phyloP scores from a whole-genome alignment of 208 protist species.

The Leishmania aethiopica region DNA sequence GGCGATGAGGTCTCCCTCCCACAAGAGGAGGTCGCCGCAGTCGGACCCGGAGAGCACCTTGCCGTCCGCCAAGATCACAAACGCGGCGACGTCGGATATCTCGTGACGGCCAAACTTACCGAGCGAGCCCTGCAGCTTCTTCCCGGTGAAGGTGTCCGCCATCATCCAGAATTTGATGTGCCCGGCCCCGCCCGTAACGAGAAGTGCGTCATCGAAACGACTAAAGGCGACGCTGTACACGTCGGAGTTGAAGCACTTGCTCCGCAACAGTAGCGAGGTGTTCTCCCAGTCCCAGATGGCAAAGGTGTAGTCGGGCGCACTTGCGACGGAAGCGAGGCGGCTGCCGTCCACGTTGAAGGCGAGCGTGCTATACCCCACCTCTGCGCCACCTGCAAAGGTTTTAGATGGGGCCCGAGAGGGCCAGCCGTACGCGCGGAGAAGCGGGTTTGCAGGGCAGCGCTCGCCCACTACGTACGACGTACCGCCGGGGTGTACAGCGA shows the following conservation, averaged over 20 bases:
- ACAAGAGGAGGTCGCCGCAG: slow-evolving; percentile 94
- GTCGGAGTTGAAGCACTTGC: slow-evolving; percentile 97
- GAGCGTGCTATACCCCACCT: slow-evolving; percentile 84
- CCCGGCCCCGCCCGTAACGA: slow-evolving; percentile 94
- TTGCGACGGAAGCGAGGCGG: slow-evolving; percentile 95
- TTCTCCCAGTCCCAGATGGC: slow-evolving; percentile 96
- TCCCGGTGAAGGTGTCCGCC: slow-evolving; percentile 98
- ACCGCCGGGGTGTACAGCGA: slow-evolving; percentile 72
- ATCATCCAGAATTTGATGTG: slow-evolving; percentile 99
- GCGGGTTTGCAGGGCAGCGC: slow-evolving; percentile 55
- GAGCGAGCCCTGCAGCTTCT: slow-evolving; percentile 96
- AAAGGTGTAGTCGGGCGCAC: slow-evolving; percentile 95
- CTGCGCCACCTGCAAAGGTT: slow-evolving; percentile 80
- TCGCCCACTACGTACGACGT: slow-evolving; percentile 87
- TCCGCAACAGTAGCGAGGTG: slow-evolving; percentile 90
- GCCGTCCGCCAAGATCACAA: slow-evolving; percentile 93
- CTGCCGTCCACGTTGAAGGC: slow-evolving; percentile 88
- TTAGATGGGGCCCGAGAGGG: slow-evolving; percentile 55
- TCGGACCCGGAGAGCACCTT: slow-evolving; percentile 97
- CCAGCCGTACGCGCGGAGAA: slow-evolving; percentile 84
- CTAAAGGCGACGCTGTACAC: slow-evolving; percentile 95
- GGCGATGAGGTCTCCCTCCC: slow-evolving; percentile 97
- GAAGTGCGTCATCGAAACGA: slow-evolving; percentile 86
- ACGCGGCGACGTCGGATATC: slow-evolving; percentile 95
- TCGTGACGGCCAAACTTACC: slow-evolving; percentile 98